These are phyloP conservation scores for Kregervanrija delftensis DNA, from an alignment of 805 yeast genomes.

Conservation along the genomic window DNA sequence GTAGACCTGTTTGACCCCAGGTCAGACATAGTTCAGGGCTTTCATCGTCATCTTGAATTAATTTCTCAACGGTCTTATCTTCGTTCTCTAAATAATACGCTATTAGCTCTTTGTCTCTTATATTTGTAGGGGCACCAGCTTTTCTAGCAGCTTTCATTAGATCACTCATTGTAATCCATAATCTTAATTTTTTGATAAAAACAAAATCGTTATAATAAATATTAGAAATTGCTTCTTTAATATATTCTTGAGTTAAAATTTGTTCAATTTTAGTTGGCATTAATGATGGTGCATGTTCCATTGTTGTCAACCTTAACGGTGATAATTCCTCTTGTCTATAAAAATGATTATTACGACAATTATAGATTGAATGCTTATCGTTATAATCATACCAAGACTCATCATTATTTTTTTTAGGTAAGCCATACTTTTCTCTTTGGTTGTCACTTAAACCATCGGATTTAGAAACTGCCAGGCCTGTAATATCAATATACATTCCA, in stretches of 20 bases:
- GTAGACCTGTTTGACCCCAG: constrained; percentile 25
- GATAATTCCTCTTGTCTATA: constrained; percentile 38
- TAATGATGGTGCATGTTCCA: constrained; percentile 56
- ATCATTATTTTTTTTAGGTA: background rate
- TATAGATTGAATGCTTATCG: constrained; percentile 22
- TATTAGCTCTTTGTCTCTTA: background rate
- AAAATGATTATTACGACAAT: constrained; percentile 60
- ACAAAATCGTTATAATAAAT: background rate
- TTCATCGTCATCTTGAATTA: constrained; percentile 24
- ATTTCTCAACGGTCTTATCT: constrained; percentile 12
- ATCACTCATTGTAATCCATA: constrained; percentile 39
- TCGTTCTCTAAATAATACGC: background rate
- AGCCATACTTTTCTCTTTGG: background rate
- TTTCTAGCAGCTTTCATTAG: background rate
- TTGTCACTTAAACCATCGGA: background rate
- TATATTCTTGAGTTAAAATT: constrained; percentile 44
- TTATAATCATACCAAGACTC: constrained; percentile 1
- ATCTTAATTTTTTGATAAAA: constrained; percentile 26
- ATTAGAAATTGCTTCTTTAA: background rate
- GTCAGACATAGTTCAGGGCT: constrained; percentile 28
- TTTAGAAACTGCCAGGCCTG: constrained; percentile 47
- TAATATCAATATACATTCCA: constrained; percentile 66
- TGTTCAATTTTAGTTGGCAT: constrained; percentile 40
- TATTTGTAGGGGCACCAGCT: too few species aligned
- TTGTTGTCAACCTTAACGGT: constrained; percentile 44